Evolutionary conservation across 306 rosid genomes (phyloP), one percentile per base, ranked within the genome.

Genomic region (Acmispon strigosus): DNA sequence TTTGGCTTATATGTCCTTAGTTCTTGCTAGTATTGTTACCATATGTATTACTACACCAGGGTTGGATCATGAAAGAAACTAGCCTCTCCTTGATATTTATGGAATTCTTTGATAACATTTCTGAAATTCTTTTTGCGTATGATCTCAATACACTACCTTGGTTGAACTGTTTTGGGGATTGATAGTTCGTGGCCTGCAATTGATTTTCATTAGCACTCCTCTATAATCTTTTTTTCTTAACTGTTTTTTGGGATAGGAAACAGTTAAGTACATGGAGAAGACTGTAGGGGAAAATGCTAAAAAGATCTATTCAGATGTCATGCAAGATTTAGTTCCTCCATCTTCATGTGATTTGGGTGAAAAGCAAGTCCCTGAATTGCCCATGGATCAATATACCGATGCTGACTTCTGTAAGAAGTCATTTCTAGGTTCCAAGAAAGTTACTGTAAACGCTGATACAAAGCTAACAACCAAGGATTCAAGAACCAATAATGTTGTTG

Each of bases 261-360:
- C 96, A 0, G 75, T 80, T 62, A 82, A 86, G 53, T 89, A 90
- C 83, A 73, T 94, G 13, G 98, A 89, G 88, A 76, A 83, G 77
- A 88, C 72, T 75, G 97, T 89, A 44, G 92, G 96, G 72, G 91
- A 73, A 51, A 86, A 76, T 77, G 89, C 91, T 76, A 94, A 68
- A 76, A 85, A 75, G 84, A 78, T 93, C 69, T 93, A 80, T 70
- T 86, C 87, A 7, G 96, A 87, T 67, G 84, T 86, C 37, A 17
- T 91, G 82, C 79, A 94, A 63, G 97, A 94, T 82, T 75, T 91
- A 63, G 78, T 81, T 48, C 82, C 84, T 43, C 86, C 86, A 42
- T 39, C 86, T 74, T 72, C 78, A 6, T 14, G 49, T 62, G 80
- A 78, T 65, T 63, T 72, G 48, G 89, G 82, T 51, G 81, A 77